Evolutionary conservation across 2,329 filamentous ascomycete species (phyloP).

Genomic region (Eutypa lata): DNA sequence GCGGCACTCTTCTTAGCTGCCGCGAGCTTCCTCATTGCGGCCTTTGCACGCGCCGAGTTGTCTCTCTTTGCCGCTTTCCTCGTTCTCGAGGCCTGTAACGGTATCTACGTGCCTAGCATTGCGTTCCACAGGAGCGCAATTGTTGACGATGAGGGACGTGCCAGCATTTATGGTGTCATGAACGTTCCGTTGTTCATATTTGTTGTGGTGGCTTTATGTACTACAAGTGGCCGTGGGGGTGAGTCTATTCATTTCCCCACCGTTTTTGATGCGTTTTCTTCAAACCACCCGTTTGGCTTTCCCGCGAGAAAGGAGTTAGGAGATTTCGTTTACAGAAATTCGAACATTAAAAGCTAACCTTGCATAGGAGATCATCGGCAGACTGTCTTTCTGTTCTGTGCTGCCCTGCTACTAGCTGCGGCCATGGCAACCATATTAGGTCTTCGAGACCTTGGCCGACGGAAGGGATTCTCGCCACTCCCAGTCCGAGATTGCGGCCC

Average conservation of each 20-base stretch:
- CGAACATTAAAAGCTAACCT: too few relatives aligned
- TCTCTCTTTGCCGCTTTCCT: constrained; percentile 24
- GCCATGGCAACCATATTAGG: constrained; percentile 11
- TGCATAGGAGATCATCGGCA: constrained; percentile 13
- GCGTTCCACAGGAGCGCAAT: constrained; percentile 28
- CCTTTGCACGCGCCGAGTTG: constrained; percentile 17
- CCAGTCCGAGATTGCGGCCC: neutral
- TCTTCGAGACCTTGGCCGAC: constrained; percentile 1
- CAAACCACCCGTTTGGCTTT: too few relatives aligned
- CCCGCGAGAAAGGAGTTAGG: too few relatives aligned
- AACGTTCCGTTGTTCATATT: constrained; percentile 56
- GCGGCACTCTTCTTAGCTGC: constrained; percentile 20
- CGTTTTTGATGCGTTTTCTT: neutral
- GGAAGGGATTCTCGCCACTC: neutral
- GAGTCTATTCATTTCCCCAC: neutral
- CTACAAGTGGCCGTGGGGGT: constrained; percentile 29
- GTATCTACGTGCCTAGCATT: constrained; percentile 30
- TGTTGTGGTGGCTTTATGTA: constrained; percentile 45
- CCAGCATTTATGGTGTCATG: constrained; percentile 30
- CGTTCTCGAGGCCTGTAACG: constrained; percentile 31
- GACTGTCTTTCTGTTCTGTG: constrained; percentile 20
- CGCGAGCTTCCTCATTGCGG: constrained; percentile 18
- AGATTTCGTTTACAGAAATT: neutral
- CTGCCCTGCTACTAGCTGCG: constrained; percentile 17
- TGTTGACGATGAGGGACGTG: constrained; percentile 24